Percentiles rank a stretch among this genome's conserved stretches.
These are phyloP conservation scores for Ilyonectria robusta DNA, from an alignment of 2,329 filamentous ascomycete genomes.

Conservation along the genomic window DNA sequence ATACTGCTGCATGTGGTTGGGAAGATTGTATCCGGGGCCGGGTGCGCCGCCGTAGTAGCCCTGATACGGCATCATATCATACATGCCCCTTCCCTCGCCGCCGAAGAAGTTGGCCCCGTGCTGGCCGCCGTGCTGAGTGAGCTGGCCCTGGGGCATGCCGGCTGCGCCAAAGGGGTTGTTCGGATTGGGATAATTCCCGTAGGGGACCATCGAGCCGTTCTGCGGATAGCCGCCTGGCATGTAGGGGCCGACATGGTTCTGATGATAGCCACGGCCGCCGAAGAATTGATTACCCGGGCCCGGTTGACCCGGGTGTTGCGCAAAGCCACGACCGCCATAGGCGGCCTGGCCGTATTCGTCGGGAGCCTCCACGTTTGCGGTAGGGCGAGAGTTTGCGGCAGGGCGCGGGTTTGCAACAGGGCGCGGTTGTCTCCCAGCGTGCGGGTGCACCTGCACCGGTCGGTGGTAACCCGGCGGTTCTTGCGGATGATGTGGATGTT, in stretches of 20 bases:
- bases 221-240: constrained; percentile 53
- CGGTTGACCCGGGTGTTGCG: constrained; percentile 33
- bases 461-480: constrained; percentile 44
- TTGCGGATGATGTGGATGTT: constrained; percentile 53
- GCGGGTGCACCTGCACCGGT: constrained; percentile 27
- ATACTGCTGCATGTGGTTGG: constrained; percentile 56
- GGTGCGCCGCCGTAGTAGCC: constrained; percentile 52
- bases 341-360: constrained; percentile 69
- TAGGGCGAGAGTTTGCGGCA: constrained; percentile 44
- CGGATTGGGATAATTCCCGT: constrained; percentile 50
- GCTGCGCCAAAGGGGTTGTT: constrained; percentile 59
- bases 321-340: constrained; percentile 56
- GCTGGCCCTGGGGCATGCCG: constrained; percentile 43
- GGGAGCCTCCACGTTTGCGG: constrained; percentile 75
- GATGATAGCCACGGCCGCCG: constrained; percentile 58
- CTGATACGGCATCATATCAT: constrained; percentile 68
- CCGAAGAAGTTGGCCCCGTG: constrained; percentile 59
- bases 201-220: constrained; percentile 64
- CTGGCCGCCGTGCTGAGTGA: constrained; percentile 53
- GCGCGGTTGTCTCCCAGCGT: constrained; percentile 36
- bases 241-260: constrained; percentile 63
- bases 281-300: constrained; percentile 45
- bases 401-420: constrained; percentile 35
- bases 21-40: constrained; percentile 45
- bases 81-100: constrained; percentile 56